Conservation (phyloP, 2,329 filamentous ascomycete species). For the Tolypocladium ovalisporum region DNA sequence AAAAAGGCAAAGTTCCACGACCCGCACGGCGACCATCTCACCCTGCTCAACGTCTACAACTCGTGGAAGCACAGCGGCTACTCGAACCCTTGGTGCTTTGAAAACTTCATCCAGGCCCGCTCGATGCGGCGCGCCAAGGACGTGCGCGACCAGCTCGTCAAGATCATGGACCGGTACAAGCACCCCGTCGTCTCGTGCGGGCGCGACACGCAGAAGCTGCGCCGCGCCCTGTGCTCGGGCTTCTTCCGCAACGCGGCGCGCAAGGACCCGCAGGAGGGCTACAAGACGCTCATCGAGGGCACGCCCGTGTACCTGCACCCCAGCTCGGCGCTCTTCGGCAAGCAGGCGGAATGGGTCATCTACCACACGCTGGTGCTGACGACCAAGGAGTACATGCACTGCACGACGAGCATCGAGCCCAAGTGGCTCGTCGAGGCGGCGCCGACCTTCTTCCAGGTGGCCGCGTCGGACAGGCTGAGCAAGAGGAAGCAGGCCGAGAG, state of each 20-base stretch:
- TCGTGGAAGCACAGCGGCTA: constrained; percentile 83
- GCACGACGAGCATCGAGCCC: constrained; percentile 84
- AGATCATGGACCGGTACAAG: constrained; percentile 88
- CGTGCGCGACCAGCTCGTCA: constrained; percentile 80
- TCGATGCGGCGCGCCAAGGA: constrained; percentile 84
- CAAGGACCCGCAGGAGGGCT: constrained; percentile 93
- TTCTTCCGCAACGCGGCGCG: constrained; percentile 94
- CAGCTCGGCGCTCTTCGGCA: constrained; percentile 82
- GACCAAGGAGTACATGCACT: constrained; percentile 97
- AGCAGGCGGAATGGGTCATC: constrained; percentile 92
- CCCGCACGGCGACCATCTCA: constrained; percentile 86
- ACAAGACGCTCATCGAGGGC: constrained; percentile 93
- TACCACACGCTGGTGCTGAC: constrained; percentile 88
- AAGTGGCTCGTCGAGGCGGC: constrained; percentile 91
- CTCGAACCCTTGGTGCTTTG: constrained; percentile 85
- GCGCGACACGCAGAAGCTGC: constrained; percentile 74
- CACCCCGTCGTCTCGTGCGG: constrained; percentile 78
- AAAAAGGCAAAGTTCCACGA: constrained; percentile 98
- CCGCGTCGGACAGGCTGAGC: constrained; percentile 72
- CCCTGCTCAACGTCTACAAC: constrained; percentile 92
- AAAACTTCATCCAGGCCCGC: constrained; percentile 93
- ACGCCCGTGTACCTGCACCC: constrained; percentile 95
- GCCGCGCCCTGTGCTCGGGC: constrained; percentile 79
- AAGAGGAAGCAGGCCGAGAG: constrained; percentile 91
- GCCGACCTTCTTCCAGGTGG: constrained; percentile 98